Conservation (phyloP, 805 yeast species). For the Diddensiella santjacobensis region DNA sequence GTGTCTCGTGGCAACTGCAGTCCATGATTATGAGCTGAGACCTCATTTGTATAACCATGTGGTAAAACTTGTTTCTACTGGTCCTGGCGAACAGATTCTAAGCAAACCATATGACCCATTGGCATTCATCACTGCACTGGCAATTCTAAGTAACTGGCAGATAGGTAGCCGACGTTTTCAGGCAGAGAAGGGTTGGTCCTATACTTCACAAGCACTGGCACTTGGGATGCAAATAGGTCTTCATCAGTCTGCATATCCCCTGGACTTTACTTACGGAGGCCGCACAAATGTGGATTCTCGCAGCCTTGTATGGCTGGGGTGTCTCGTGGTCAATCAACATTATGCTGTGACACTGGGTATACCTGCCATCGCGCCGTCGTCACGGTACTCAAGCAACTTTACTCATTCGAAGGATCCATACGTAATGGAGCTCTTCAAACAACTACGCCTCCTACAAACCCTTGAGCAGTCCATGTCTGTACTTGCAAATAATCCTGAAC, state of each 20-base stretch:
- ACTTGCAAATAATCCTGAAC: constrained; percentile 15
- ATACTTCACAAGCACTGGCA: constrained; percentile 11
- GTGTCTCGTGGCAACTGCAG: constrained; percentile 7
- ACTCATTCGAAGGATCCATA: neutral
- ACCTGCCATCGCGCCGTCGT: constrained; percentile 4
- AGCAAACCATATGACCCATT: constrained; percentile 8
- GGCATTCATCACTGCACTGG: constrained; percentile 5
- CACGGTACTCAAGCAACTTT: neutral
- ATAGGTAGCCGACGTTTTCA: constrained; percentile 5
- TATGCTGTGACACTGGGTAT: constrained; percentile 6
- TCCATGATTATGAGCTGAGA: constrained; percentile 5
- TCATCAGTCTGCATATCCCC: constrained; percentile 14
- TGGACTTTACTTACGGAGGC: constrained; percentile 11
- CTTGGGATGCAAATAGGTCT: constrained; percentile 14
- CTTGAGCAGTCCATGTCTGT: constrained; percentile 4
- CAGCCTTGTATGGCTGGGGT: constrained; percentile 2
- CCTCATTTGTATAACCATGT: constrained; percentile 2
- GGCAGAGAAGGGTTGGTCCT: constrained; percentile 14
- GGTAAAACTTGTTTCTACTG: constrained; percentile 2
- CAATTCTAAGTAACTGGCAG: constrained; percentile 12
- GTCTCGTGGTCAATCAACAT: constrained; percentile 11
- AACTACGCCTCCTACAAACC: constrained; percentile 8
- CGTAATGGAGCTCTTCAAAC: constrained; percentile 10
- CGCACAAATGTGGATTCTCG: neutral
- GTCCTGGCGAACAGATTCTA: constrained; percentile 1